These are phyloP conservation scores for Taphrina wiesneri DNA, from an alignment of 1,139 yeast genomes.

Conservation along the genomic window DNA sequence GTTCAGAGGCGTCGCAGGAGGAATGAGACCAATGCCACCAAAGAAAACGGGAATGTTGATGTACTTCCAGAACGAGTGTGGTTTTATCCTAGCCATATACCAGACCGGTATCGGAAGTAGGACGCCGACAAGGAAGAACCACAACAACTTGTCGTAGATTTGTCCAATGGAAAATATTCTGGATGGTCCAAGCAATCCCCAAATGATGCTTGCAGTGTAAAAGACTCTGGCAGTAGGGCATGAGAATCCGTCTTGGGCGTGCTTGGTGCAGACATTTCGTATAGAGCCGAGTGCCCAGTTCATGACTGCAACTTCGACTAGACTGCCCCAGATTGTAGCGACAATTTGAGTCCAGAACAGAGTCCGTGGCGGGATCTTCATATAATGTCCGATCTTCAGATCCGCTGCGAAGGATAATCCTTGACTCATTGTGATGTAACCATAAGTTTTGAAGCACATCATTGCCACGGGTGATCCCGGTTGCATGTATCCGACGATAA, in stretches of 20 bases:
- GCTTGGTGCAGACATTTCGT: conserved; percentile 43
- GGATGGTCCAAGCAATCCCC: conserved; percentile 63
- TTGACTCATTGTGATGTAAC: conserved; percentile 60
- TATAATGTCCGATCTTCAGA: conserved; percentile 64
- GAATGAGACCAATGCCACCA: conserved; percentile 54
- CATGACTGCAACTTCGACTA: conserved; percentile 57
- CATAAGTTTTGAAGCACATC: conserved; percentile 62
- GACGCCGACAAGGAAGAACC: conserved; percentile 59
- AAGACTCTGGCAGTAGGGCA: conserved; percentile 48
- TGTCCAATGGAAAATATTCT: conserved; percentile 47
- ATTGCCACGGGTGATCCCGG: conserved; percentile 66
- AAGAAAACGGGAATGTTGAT: conserved; percentile 57
- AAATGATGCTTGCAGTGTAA: conserved; percentile 47
- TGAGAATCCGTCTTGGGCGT: conserved; percentile 47
- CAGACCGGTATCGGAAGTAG: conserved; percentile 51
- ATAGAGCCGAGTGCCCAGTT: conserved; percentile 56
- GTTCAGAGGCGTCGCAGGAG: conserved; percentile 59
- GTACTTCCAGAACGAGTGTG: conserved; percentile 45
- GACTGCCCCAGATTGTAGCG: conserved; percentile 42
- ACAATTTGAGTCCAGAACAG: conserved; percentile 57
- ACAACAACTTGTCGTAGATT: conserved; percentile 39
- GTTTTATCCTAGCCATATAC: conserved; percentile 40
- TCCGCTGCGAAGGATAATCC: conserved; percentile 59
- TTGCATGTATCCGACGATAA: conserved; percentile 62
- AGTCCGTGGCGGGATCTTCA: conserved; percentile 62